These are phyloP conservation scores for Ophiocordyceps camponoti-rufipedis DNA, from an alignment of 2,329 filamentous ascomycete genomes.

Conservation along the genomic window DNA sequence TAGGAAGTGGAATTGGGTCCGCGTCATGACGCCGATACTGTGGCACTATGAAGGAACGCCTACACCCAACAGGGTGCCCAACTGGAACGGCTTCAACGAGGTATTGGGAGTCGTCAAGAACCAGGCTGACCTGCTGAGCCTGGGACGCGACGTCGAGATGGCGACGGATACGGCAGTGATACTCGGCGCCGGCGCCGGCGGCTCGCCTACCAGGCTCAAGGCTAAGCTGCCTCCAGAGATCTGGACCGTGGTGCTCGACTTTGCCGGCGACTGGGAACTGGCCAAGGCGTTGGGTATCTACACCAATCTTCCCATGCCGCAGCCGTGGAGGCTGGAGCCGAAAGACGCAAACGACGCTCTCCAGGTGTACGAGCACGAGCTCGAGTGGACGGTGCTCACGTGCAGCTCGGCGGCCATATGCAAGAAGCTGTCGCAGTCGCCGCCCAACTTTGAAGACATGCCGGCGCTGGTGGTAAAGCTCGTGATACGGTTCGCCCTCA, in stretches of 20 bases:
- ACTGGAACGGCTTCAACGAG: slow-evolving; percentile 50
- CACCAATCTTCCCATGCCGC: slow-evolving; percentile 55
- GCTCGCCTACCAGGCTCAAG: slow-evolving; percentile 13
- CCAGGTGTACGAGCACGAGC: slow-evolving; percentile 54
- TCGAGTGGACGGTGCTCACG: slow-evolving; percentile 73
- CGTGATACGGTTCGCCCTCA: slow-evolving; percentile 80
- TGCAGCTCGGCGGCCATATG: slow-evolving; percentile 54
- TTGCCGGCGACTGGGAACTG: slow-evolving; percentile 78
- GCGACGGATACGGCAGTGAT: slow-evolving; percentile 21
- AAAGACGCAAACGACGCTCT: slow-evolving; percentile 43
- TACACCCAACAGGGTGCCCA: slow-evolving; percentile 32
- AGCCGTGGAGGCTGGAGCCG: slow-evolving; percentile 46
- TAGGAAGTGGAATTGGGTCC: slow-evolving; percentile 74
- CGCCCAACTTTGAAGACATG: slow-evolving; percentile 50
- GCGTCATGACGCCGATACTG: slow-evolving; percentile 61
- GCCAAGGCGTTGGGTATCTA: slow-evolving; percentile 66
- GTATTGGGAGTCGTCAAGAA: slow-evolving; percentile 60
- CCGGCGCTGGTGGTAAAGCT: slow-evolving; percentile 71
- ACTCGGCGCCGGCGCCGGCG: slow-evolving; percentile 13
- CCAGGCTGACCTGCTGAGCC: slow-evolving; percentile 55
- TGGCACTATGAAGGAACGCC: slow-evolving; percentile 53
- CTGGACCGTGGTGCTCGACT: slow-evolving; percentile 76
- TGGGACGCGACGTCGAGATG: slow-evolving; percentile 52
- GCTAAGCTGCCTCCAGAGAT: slow-evolving; percentile 60
- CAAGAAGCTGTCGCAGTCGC: slow-evolving; percentile 51